Evolutionary conservation across 2,329 filamentous ascomycete genomes (phyloP).

Genomic region (Penicillium sp.): DNA sequence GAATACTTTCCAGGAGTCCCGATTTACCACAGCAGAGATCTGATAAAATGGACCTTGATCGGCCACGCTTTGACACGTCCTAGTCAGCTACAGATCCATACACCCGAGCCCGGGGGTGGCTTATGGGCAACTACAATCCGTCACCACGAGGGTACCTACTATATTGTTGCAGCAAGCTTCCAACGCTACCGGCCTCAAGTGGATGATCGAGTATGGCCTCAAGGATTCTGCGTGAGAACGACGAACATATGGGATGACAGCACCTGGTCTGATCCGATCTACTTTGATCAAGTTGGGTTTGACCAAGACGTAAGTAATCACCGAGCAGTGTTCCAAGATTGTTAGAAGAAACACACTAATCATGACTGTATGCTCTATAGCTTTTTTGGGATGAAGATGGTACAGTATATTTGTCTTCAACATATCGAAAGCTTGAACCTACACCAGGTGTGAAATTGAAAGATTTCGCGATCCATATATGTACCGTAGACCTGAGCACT

Average conservation of each 20-base stretch:
- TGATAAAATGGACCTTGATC: constrained; percentile 44
- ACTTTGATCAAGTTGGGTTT: constrained; percentile 57
- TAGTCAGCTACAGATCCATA: constrained; percentile 38
- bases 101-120: constrained; percentile 36
- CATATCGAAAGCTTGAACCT: constrained; percentile 39
- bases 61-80: constrained; percentile 36
- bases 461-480: constrained; percentile 52
- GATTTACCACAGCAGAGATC: constrained; percentile 58
- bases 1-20: constrained; percentile 64
- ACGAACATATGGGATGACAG: constrained; percentile 54
- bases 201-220: constrained; percentile 53
- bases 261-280: constrained; percentile 56
- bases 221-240: constrained; percentile 58
- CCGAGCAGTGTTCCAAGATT: too few relatives aligned
- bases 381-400: constrained; percentile 55
- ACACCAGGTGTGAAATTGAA: constrained; percentile 45
- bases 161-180: constrained; percentile 50
- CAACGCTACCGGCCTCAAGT: constrained; percentile 41
- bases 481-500: constrained; percentile 34
- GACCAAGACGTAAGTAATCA: constrained; percentile 52
- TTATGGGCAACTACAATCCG: constrained; percentile 54
- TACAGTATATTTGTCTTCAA: constrained; percentile 52
- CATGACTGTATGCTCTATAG: constrained; percentile 29
- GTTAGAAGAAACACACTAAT: not conserved
- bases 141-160: constrained; percentile 48